Base-by-base conservation (phyloP, 257 asterid species). In the Nicotiana attenuata region DNA sequence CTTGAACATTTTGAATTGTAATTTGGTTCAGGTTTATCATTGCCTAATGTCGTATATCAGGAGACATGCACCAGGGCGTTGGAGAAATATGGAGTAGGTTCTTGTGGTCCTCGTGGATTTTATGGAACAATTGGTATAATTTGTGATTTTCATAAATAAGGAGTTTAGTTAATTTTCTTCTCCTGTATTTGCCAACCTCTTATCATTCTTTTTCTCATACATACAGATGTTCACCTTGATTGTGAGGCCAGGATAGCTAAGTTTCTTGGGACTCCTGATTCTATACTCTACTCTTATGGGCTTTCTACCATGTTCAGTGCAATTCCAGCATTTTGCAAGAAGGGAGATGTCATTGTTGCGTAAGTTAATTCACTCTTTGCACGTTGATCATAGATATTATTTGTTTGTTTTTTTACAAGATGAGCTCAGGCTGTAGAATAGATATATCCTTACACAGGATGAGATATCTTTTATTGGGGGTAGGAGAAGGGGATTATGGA, bases 91-190 rank as follows among this genome's bases (percentile, higher is more conserved):
- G 99, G 99, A 84, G 99, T 96, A 78, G 99, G 99, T 71, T 96
- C 99, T 80, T 96, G 99, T 85, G 99, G 99, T 78, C 97, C 97
- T 86, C 99, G 98, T 85, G 97, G 97, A 81, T 96, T 96, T 84
- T 96, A 96, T 87, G 99, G 99, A 87, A 96, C 99, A 84, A 96
- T 96, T 78, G 99, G 99, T 96, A 93, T 79, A 86, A 81, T 50
- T 41, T 41, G 61, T 82, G 56, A 65, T 64, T 61, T 45, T 45
- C 69, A 50, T 71, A 22, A 29, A 80, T 24, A 24, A 41, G 64
- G 28, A 65, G 71, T 19, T 35, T 41, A 16, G 14, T 64, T 65
- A 5, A 19, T 29, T 59, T 76, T 65, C 59, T 10, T 81, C 52
- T 28, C 24, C 77, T 65, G 22, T 28, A 29, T 19, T 50, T 16